Percentiles rank a stretch among this genome's conserved stretches.
Conservation (phyloP, 164 flowering plant genomes). For the Echeveria elegans region DNA sequence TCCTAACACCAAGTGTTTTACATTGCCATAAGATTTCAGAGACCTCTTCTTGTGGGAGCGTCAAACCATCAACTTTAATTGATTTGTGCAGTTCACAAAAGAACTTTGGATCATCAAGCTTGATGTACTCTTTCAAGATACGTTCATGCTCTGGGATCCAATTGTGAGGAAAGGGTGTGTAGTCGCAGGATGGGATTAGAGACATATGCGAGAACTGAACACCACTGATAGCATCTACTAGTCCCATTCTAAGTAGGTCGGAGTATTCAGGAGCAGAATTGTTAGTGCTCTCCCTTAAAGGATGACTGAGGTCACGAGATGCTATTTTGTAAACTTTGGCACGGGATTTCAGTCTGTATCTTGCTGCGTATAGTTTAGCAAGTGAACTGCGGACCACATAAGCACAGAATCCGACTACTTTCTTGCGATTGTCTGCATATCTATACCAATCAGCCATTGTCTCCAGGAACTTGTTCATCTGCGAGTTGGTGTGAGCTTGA, state of each 20-base stretch:
- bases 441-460: slow-evolving; percentile 97
- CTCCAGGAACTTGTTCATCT: slow-evolving; percentile 96
- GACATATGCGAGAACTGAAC: slow-evolving; percentile 91
- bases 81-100: slow-evolving; percentile 62
- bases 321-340: slow-evolving; percentile 89
- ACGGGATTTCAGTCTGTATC: slow-evolving; percentile 85
- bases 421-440: slow-evolving; percentile 93
- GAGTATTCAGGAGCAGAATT: slow-evolving; percentile 81
- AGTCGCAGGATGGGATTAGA: slow-evolving; percentile 86
- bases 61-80: slow-evolving; percentile 50
- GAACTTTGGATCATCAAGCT: slow-evolving; percentile 62
- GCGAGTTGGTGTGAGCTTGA: slow-evolving; percentile 91
- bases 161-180: slow-evolving; percentile 75
- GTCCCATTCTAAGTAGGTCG: slow-evolving; percentile 89
- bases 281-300: slow-evolving; percentile 58
- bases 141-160: slow-evolving; percentile 90
- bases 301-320: slow-evolving; percentile 71
- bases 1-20: slow-evolving; percentile 56
- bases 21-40: slow-evolving; percentile 68
- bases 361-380: slow-evolving; percentile 94
- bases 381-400: slow-evolving; percentile 87
- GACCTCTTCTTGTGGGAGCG: slow-evolving; percentile 73
- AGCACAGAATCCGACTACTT: slow-evolving; percentile 95
- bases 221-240: slow-evolving; percentile 79
- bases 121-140: slow-evolving; percentile 64